phyloP scores from a whole-genome alignment of 208 protist species.

The Acanthamoeba royreba region DNA sequence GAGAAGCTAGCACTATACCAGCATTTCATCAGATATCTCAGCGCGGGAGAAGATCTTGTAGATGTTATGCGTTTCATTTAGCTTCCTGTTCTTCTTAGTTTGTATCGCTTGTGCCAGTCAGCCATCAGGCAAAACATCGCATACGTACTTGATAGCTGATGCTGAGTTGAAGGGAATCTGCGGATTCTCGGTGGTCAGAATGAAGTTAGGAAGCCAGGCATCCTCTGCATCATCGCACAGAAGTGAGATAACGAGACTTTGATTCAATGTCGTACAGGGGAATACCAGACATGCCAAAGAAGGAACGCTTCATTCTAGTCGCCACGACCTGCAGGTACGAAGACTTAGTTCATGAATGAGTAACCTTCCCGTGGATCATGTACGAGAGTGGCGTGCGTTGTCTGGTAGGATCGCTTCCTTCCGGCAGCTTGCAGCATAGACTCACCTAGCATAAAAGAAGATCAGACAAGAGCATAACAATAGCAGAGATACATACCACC shows the following conservation, averaged over 20 bases:
- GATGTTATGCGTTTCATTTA: neutral
- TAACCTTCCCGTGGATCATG: neutral
- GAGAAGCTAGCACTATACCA: neutral
- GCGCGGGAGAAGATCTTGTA: conserved; percentile 12
- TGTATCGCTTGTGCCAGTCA: too few relatives aligned
- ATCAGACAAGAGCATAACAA: neutral
- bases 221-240: neutral
- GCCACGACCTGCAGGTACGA: neutral
- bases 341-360: neutral
- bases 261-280: neutral
- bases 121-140: too few relatives aligned
- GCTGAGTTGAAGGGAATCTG: neutral
- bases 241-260: neutral
- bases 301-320: neutral
- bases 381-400: neutral
- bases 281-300: neutral
- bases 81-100: too few relatives aligned
- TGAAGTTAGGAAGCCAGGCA: neutral
- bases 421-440: neutral
- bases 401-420: neutral
- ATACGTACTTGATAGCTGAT: too few relatives aligned
- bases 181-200: neutral
- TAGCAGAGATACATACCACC: neutral
- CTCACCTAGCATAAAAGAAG: neutral
- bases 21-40: neutral